phyloP scores from a whole-genome alignment of 306 rosid species.

The Dryas alaskensis region DNA sequence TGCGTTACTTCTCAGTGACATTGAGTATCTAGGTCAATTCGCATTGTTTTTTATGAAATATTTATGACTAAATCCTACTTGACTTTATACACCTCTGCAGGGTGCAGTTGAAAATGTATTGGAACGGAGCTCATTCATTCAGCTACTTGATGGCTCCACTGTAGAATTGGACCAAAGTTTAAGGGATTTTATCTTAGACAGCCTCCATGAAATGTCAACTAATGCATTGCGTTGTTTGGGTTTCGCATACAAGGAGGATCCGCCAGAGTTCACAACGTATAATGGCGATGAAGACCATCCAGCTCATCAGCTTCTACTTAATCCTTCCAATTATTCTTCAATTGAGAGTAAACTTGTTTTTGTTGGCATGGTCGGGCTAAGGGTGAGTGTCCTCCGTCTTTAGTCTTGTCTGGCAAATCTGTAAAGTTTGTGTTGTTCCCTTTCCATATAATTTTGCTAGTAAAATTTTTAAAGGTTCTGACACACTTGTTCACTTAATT shows the following conservation, averaged over 20 bases:
- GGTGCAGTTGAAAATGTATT: slow-evolving; percentile 85
- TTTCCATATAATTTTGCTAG: slow-evolving; percentile 1
- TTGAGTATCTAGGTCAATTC: neutral
- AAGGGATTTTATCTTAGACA: slow-evolving; percentile 50
- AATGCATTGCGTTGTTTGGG: slow-evolving; percentile 88
- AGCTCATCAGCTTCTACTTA: slow-evolving; percentile 78
- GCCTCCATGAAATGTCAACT: slow-evolving; percentile 83
- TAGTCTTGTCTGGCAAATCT: neutral
- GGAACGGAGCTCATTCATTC: slow-evolving; percentile 75
- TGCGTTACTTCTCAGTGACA: neutral
- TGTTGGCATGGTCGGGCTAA: slow-evolving; percentile 81
- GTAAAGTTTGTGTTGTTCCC: neutral
- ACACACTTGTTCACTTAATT: neutral
- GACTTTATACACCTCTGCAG: slow-evolving; percentile 36
- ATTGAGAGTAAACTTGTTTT: slow-evolving; percentile 80
- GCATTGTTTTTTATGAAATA: neutral
- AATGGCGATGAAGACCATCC: slow-evolving; percentile 80
- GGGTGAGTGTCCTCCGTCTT: slow-evolving; percentile 54
- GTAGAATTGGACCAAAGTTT: slow-evolving; percentile 55
- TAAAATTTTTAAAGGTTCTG: neutral
- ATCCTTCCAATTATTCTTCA: slow-evolving; percentile 74
- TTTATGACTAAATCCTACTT: neutral
- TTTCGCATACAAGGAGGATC: slow-evolving; percentile 88
- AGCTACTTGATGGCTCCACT: slow-evolving; percentile 69
- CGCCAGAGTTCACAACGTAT: slow-evolving; percentile 46